Evolutionary conservation across 768 basidiomycete genomes (phyloP).

Genomic region (Porphyrellus cyaneotinctus): DNA sequence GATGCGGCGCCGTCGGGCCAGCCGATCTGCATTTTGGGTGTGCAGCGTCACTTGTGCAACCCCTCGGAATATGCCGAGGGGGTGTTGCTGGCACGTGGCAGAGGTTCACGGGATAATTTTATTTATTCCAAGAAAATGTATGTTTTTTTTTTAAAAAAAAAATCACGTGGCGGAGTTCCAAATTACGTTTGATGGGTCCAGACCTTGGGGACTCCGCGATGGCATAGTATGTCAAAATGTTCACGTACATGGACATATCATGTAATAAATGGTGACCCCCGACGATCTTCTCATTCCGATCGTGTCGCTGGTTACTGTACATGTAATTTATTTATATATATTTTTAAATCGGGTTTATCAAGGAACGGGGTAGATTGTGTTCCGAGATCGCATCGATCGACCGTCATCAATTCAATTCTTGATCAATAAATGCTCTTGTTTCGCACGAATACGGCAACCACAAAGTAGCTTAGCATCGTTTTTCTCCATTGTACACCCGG

Average conservation of each 20-base stretch:
- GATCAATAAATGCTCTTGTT: slow-evolving; percentile 24
- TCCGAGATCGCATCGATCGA: slow-evolving; percentile 15
- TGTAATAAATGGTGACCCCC: not conserved
- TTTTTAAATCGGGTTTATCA: not conserved
- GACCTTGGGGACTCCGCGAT: slow-evolving; percentile 22
- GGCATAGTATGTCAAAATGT: slow-evolving; percentile 23
- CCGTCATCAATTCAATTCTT: not conserved
- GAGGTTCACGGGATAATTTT: not conserved
- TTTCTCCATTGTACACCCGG: slow-evolving; percentile 10
- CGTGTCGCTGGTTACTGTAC: not conserved
- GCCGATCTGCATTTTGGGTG: slow-evolving; percentile 2
- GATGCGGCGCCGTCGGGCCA: not conserved
- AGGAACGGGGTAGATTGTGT: too few species aligned
- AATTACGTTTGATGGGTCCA: slow-evolving; percentile 15
- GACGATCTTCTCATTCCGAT: slow-evolving; percentile 13
- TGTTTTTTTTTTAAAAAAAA: too few species aligned
- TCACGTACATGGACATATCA: not conserved
- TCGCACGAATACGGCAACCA: slow-evolving; percentile 16
- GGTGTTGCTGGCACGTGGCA: not conserved
- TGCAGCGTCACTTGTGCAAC: not conserved
- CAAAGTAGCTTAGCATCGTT: not conserved
- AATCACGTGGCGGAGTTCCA: not conserved
- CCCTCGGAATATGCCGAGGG: not conserved
- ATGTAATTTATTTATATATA: too few species aligned
- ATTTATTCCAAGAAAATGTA: too few species aligned